Base-by-base conservation (phyloP, 2,329 filamentous ascomycete genomes). In the Hypoxylon sp. region DNA sequence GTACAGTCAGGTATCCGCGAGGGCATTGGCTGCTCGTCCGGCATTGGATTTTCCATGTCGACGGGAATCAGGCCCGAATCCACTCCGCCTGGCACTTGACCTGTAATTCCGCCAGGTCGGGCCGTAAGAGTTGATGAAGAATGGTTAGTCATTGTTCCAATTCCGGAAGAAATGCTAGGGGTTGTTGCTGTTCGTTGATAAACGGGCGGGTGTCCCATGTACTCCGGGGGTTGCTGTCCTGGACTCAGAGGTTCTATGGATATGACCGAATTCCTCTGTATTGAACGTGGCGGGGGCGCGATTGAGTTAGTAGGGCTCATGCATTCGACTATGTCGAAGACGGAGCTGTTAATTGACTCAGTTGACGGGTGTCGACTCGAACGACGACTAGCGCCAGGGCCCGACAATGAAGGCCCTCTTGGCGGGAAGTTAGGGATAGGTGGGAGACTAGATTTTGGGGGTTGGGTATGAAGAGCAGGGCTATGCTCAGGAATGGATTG, bases 11-110 rank as follows among this genome's bases (percentile, higher is more conserved):
- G 66, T 50, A 76, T 71, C 55, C 72, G 70, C 34, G 62, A 55
- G 29, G 66, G 65, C 27, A 73, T 70, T 5, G 61, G 57, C 25
- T 47, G 69, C 7, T 64, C 67, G 39, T 66, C 67, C 8, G 48
- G 61, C 14, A 59, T 52, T 9, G 54, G 69, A 23, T 57, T 66
- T 45, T 78, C 78, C 50, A 69, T 69, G 12, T 78, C 76, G 5
- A 80, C 78, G 1, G 77, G 78, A 23, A 81, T 80, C 19, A 80
- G 63, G 4, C 78, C 79, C 34, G 79, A 77, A 14, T 76, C 74
- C 30, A 73, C 45, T 11, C 55, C 55, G 8, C 61, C 23, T n/a
- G 55, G 48, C 5, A 64, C 5, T 16, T 65, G 68, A 4, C 53
- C 63, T 52, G 47, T 41, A 53, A 63, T 55, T 19, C 34, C 19